Evolutionary conservation across 305 asterid genomes (phyloP).

Genomic region (Andrographis paniculata): DNA sequence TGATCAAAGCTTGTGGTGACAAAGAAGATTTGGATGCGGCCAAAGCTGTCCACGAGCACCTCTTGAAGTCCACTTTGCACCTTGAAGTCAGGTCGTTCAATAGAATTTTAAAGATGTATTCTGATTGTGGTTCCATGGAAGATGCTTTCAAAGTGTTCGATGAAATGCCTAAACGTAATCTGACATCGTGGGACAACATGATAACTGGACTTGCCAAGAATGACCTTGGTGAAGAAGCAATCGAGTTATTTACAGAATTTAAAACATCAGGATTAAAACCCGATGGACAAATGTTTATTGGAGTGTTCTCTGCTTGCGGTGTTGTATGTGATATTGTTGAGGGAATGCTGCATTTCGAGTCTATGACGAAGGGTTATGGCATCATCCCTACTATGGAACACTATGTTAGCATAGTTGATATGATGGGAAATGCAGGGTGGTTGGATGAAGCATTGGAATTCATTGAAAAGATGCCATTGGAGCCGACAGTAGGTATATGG

Average conservation of each 20-base stretch:
- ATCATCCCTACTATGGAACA: conserved; percentile 64
- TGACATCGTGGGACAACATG: conserved; percentile 84
- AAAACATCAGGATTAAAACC: conserved; percentile 60
- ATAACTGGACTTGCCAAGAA: conserved; percentile 65
- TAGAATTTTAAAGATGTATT: conserved; percentile 72
- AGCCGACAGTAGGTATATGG: conserved; percentile 59
- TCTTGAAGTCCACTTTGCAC: conserved; percentile 33
- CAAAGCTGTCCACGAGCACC: conserved; percentile 52
- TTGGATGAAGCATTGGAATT: conserved; percentile 75
- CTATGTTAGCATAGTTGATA: conserved; percentile 56
- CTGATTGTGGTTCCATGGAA: conserved; percentile 56
- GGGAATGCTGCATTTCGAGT: conserved; percentile 74
- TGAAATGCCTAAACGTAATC: conserved; percentile 48
- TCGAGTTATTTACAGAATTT: conserved; percentile 63
- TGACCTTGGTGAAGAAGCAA: conserved; percentile 60
- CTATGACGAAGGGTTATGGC: conserved; percentile 58
- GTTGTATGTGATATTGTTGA: conserved; percentile 46
- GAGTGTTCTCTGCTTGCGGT: conserved; percentile 64
- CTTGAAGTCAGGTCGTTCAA: conserved; percentile 48
- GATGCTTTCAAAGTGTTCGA: conserved; percentile 65
- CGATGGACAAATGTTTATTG: conserved; percentile 63
- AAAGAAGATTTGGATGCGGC: conserved; percentile 52
- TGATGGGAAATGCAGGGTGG: conserved; percentile 69
- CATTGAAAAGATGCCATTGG: conserved; percentile 56
- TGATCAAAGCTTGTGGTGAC: conserved; percentile 64